A percentile compares a stretch with the other conserved stretches of the same genome.
Evolutionary conservation across 2,329 filamentous ascomycete species (phyloP).

Genomic region (Amesomyces nigricolor): DNA sequence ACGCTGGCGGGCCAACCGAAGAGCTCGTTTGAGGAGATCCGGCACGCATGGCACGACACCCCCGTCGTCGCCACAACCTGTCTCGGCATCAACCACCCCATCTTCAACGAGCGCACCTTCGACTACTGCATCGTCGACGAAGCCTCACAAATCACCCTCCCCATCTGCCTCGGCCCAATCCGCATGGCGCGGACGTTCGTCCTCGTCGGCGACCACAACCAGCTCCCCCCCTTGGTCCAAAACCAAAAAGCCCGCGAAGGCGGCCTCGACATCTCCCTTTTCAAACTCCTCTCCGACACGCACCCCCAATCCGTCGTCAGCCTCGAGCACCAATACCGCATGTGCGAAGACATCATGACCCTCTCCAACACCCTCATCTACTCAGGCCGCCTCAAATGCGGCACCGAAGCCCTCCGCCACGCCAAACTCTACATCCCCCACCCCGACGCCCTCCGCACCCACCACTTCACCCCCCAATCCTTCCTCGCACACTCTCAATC

Average conservation of each 20-base stretch:
- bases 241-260: constrained; percentile 82
- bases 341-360: constrained; percentile 96
- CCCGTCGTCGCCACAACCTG: constrained; percentile 94
- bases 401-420: constrained; percentile 67
- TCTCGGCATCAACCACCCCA: constrained; percentile 78
- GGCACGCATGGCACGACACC: constrained; percentile 74
- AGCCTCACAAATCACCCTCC: constrained; percentile 93
- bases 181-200: constrained; percentile 90
- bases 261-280: constrained; percentile 86
- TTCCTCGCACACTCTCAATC: constrained; percentile 38
- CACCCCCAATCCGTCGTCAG: constrained; percentile 86
- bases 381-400: constrained; percentile 82
- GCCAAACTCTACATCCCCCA: constrained; percentile 64
- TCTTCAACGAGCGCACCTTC: constrained; percentile 85
- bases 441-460: constrained; percentile 53
- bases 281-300: constrained; percentile 84
- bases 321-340: constrained; percentile 93
- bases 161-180: constrained; percentile 89
- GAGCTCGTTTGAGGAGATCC: constrained; percentile 75
- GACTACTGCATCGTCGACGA: constrained; percentile 99
- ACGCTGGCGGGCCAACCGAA: constrained; percentile 70
- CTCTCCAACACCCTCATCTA: constrained; percentile 93
- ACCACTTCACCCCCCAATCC: constrained; percentile 51
- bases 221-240: constrained; percentile 87
- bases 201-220: constrained; percentile 92